phyloP scores from a whole-genome alignment of 129 eudicot genomes.

The Arctium lappa region DNA sequence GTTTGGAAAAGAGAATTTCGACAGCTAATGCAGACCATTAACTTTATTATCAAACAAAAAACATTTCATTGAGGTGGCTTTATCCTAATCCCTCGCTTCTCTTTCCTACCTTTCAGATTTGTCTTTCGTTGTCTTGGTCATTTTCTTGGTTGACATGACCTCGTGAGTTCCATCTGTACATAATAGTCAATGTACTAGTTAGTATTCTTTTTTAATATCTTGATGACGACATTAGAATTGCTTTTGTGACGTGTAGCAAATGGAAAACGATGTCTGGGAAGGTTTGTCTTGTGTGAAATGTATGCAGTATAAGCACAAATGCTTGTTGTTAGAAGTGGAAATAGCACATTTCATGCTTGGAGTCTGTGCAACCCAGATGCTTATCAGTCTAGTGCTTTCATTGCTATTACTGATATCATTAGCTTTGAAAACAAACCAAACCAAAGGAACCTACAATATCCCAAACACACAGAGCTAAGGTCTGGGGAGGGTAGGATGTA shows the following conservation, averaged over 20 bases:
- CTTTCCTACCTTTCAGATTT: not conserved
- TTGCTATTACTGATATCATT: conserved; percentile 14
- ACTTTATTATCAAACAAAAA: not conserved
- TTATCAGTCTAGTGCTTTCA: not conserved
- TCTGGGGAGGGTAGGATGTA: not conserved
- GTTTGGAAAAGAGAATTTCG: not conserved
- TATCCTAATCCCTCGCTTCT: not conserved
- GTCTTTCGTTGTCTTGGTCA: not conserved
- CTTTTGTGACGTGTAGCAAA: not conserved
- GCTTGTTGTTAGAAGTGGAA: not conserved
- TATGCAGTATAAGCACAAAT: not conserved
- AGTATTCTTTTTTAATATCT: not conserved
- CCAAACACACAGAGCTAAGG: not conserved
- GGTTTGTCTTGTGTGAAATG: not conserved
- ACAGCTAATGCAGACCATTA: not conserved
- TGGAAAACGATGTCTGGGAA: not conserved
- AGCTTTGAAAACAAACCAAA: conserved; percentile 1
- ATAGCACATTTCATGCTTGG: conserved; percentile 25
- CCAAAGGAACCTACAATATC: not conserved
- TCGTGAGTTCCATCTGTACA: not conserved
- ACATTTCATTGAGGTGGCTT: not conserved
- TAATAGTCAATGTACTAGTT: not conserved
- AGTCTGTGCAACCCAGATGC: too few species aligned
- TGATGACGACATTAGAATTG: not conserved
- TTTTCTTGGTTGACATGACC: conserved; percentile 5